Percentiles rank a stretch among this genome's conserved stretches.
phyloP scores from a whole-genome alignment of 1,284 basidiomycete species.

The Cryptococcus sp. region DNA sequence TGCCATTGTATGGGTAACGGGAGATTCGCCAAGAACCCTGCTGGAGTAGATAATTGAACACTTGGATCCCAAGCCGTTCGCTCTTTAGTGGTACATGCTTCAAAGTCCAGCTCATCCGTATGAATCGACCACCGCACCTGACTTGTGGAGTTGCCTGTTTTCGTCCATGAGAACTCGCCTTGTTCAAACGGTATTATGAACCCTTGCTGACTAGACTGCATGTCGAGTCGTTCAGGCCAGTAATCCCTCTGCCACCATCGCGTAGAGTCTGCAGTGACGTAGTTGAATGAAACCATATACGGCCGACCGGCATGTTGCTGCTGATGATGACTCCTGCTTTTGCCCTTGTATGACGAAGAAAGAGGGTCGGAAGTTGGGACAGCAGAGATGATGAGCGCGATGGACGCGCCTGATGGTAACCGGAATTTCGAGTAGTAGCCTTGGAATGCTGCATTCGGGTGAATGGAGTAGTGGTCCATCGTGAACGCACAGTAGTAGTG shows the following conservation, averaged over 20 bases:
- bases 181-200: conserved; percentile 25
- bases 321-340: too few relatives aligned
- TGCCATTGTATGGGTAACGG: conserved; percentile 38
- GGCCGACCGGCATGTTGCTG: not conserved
- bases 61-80: conserved; percentile 16
- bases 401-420: conserved; percentile 29
- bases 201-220: conserved; percentile 4
- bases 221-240: conserved; percentile 19
- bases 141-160: conserved; percentile 1
- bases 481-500: too few relatives aligned
- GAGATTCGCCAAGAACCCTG: conserved; percentile 22
- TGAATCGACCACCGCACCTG: conserved; percentile 14
- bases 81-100: not conserved
- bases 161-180: conserved; percentile 17
- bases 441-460: conserved; percentile 23
- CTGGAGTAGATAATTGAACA: conserved; percentile 25
- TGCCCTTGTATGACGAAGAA: conserved; percentile 1
- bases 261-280: conserved; percentile 18
- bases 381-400: conserved; percentile 21
- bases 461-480: conserved; percentile 18
- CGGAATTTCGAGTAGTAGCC: conserved; percentile 33
- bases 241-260: conserved; percentile 20
- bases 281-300: conserved; percentile 29
- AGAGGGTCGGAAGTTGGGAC: conserved; percentile 17
- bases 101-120: conserved; percentile 13